Evolutionary conservation across 768 basidiomycete genomes (phyloP), one percentile per base, ranked within the genome.

Genomic region (Collybiopsis luxurians): DNA sequence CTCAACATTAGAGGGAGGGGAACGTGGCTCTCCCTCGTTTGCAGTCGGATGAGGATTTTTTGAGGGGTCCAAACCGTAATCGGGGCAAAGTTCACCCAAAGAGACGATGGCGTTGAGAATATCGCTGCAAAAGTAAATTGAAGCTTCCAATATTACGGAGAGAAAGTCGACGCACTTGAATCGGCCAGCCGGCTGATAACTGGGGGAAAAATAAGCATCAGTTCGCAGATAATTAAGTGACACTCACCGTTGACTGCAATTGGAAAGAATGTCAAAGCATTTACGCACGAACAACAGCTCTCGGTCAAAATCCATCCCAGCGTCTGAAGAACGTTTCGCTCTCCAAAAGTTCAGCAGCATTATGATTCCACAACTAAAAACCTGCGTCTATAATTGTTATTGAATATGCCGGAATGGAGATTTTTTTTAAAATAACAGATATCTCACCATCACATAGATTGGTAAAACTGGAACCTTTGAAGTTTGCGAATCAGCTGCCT

Each of bases 261-360:
- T 4, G 3, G 39, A 23, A 11, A 43, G 23, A n/a, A 40, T 13
- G 21, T 26, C 39, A 23, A 49, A 27, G 15, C 81, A 84, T 56
- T 76, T 75, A 55, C 77, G 71, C 26, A 85, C 77, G 57, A 85
- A 83, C 17, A 68, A 65, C 67, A 83, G 74, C 53, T 83, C 80
- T 55, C 73, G 70, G 3, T 65, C 63, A 1, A 74, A 63, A 56
- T 84, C 82, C 10, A 64, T 67, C 4, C 67, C 63, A 10, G 73
- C 58, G 4, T 80, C 75, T 31, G 40, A 17, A 24, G 70, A 70
- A 53, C 71, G 73, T 60, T 75, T 78, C 27, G 67, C 75, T 36
- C 70, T 76, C 79, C 73, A 81, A 19, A 82, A 71, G 45, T 77
- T 78, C 56, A 83, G 68, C 39, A 83, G 67, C 4, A 82, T 68